Evolutionary conservation across 495 filamentous ascomycete genomes (phyloP), one percentile per base, ranked within the genome.

Genomic region (Penicillium malachiteum): DNA sequence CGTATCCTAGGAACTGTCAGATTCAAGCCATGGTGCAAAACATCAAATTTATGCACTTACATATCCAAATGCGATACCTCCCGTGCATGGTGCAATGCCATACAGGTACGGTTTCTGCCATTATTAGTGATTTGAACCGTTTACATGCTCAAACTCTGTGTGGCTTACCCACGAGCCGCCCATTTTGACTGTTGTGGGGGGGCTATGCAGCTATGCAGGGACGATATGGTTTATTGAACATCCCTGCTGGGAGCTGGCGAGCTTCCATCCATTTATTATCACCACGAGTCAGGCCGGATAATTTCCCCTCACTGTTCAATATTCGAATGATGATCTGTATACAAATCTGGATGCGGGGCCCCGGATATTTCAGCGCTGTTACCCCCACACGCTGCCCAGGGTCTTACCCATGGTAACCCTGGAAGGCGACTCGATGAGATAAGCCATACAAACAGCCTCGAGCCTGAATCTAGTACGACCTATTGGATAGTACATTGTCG

Each of bases 11-110:
- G 5, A n/a, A 30, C n/a, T 34, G 39, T 56, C n/a, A 56, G 54
- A 43, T 26, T 26, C 21, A 43, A 16, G 7, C 9, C 10, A 18
- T 12, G 31, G 11, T 34, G 14, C 0, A 0, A 7, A 26, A 2
- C 12, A 10, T 10, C 8, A 3, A 37, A 5, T 46, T 13, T 7
- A 46, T n/a, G 13, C 31, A 51, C 62, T 49, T 51, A 68, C 67
- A 59, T 70, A 70, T 16, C 67, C 67, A 50, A 68, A 70, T 7
- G 65, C 67, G 5, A 68, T 46, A 12, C 67, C 67, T n/a, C 67
- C 65, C 0, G 60, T 60, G 42, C 65, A 68, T 26, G 67, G 67
- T 44, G 67, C 67, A 39, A 70, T 56, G 48, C 67, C 67, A 40
- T 70, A 70, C 16, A 70, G 43, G 50, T 70, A 70, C 32, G 59